phyloP scores from a whole-genome alignment of 352 stramenopile species.

The Globisporangium paddicum region DNA sequence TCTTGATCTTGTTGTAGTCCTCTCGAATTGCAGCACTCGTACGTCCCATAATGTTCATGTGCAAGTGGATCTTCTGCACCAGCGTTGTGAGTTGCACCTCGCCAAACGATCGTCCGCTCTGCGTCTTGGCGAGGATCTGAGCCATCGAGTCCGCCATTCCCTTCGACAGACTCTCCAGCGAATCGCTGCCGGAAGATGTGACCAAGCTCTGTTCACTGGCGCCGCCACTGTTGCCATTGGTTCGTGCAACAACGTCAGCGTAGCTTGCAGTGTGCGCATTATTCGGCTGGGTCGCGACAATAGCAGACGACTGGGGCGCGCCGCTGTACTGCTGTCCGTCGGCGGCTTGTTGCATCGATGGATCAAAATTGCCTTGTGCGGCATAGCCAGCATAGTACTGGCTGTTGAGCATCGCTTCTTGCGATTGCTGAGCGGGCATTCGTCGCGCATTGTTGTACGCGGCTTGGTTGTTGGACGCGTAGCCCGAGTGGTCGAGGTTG shows the following conservation, averaged over 20 bases:
- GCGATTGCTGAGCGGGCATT: background rate
- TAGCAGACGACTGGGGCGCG: slow-evolving; percentile 5
- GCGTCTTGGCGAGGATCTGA: slow-evolving; percentile 29
- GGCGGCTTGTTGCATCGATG: slow-evolving; percentile 7
- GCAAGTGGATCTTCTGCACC: slow-evolving; percentile 33
- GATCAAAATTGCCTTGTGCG: slow-evolving; percentile 3
- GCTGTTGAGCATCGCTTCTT: slow-evolving; percentile 9
- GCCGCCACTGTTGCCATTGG: background rate
- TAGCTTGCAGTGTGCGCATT: slow-evolving; percentile 18
- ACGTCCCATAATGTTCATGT: slow-evolving; percentile 39
- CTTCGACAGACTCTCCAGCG: slow-evolving; percentile 25
- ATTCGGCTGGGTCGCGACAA: slow-evolving; percentile 8
- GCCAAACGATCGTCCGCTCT: slow-evolving; percentile 18
- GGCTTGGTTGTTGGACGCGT: background rate
- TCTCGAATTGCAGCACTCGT: slow-evolving; percentile 29
- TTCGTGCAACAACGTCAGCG: slow-evolving; percentile 18
- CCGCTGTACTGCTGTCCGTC: slow-evolving; percentile 13
- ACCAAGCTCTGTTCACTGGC: slow-evolving; percentile 13
- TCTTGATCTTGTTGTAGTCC: slow-evolving; percentile 29
- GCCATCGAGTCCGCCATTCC: slow-evolving; percentile 34
- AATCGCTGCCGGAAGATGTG: slow-evolving; percentile 11
- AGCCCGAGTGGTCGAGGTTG: slow-evolving; percentile 10
- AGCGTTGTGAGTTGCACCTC: slow-evolving; percentile 35
- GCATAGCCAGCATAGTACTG: slow-evolving; percentile 9
- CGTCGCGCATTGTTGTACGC: slow-evolving; percentile 4